Base-by-base conservation (phyloP, 2,329 filamentous ascomycete genomes). In the Harringtonia lauricola region DNA sequence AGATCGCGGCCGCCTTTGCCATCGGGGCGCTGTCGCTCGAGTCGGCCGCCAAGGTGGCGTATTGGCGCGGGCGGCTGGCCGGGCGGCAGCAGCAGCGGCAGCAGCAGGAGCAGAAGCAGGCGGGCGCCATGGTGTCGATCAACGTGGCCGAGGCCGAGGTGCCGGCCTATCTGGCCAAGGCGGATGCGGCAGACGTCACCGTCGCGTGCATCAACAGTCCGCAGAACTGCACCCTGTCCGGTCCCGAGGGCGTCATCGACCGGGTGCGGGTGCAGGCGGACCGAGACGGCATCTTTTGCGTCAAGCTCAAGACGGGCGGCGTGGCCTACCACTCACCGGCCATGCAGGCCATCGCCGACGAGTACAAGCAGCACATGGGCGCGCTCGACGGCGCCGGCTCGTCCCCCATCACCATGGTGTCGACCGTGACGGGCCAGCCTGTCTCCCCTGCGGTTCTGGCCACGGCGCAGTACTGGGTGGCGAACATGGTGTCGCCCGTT, bases 1-100 rank as follows among this genome's bases (percentile, higher is more conserved):
- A 74, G 48, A 72, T 73, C 14, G 67, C 55, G 1, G 69, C 69
- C 0, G 71, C 66, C 0, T 75, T 71, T 48, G 67, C 70, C 0
- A 64, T 67, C 0, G 70, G 69, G 0, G 55, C 62, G n/a, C 42
- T 76, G 2, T 56, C 55, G 0, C 57, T 56, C 1, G 38, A 51
- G 2, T 63, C 67, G n/a, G 68, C 68, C 4, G 66, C 72, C 4
- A 50, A 52, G 0, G 56, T 65, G 18, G 66, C 68, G 1, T 72
- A 69, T 48, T 66, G 65, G 39, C 64, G 70, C 1, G 68, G 69
- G 0, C 49, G 61, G 14, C 53, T 56, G 35, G 24, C 24, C 24
- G 24, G n/a, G n/a, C 24, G 7, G 10, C 24, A 26, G n/a, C n/a
- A n/a, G n/a, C n/a, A n/a, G n/a, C n/a, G n/a, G n/a, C 24, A 7